A percentile compares a stretch with the other conserved stretches of the same genome.
These are phyloP conservation scores for Bifiguratus adelaidae DNA, from an alignment of 192 early-diverging fungal species.

Conservation along the genomic window DNA sequence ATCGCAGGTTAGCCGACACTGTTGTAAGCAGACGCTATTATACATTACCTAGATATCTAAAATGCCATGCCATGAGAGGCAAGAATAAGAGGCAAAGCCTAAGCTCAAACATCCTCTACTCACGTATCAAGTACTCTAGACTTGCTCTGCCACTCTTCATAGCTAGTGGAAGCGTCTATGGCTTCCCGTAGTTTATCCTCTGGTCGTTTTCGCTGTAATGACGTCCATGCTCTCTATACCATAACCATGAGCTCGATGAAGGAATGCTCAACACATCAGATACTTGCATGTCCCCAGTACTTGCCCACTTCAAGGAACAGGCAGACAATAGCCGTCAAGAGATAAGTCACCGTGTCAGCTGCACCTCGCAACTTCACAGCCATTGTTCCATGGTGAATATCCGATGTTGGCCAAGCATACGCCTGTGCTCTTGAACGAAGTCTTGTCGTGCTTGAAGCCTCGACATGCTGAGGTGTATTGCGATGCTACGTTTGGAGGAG, in stretches of 20 bases:
- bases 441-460: constrained; percentile 27
- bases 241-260: no score
- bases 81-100: background rate
- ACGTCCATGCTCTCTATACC: constrained; percentile 5
- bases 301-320: no score
- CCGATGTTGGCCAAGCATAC: constrained; percentile 11
- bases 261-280: no score
- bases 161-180: constrained; percentile 29
- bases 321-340: no score
- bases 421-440: constrained; percentile 40
- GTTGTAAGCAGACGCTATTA: background rate
- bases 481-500: constrained; percentile 68
- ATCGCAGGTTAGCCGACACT: background rate
- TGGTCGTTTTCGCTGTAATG: constrained; percentile 14
- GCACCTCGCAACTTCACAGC: no score
- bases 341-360: no score
- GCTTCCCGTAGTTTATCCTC: constrained; percentile 29
- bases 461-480: constrained; percentile 30
- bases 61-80: constrained; percentile 2
- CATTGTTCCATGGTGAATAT: no score
- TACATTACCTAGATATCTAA: background rate
- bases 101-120: background rate
- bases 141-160: constrained; percentile 36
- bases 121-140: constrained; percentile 40
- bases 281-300: no score